Conservation (phyloP, 495 filamentous ascomycete genomes). For the Aspergillus sparsus region DNA sequence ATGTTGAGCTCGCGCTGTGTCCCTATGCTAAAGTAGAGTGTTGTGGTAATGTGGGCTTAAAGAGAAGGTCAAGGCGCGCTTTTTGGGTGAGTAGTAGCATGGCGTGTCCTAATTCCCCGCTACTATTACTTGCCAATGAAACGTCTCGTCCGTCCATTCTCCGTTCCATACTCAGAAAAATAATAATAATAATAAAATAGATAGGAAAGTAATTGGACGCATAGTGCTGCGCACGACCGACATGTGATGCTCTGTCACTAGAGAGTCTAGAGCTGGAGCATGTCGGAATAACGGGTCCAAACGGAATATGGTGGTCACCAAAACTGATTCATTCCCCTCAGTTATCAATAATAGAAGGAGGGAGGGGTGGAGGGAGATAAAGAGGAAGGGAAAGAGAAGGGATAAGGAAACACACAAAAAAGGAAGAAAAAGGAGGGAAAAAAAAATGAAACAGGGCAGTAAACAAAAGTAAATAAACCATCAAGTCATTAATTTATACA, state of each 20-base stretch:
- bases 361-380: not conserved
- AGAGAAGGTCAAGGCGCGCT: slow-evolving; percentile 17
- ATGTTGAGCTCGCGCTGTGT: too few relatives aligned
- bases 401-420: not conserved
- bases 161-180: slow-evolving; percentile 15
- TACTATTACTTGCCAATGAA: slow-evolving; percentile 9
- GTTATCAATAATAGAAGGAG: not conserved
- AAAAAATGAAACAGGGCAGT: not conserved
- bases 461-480: not conserved
- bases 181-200: not conserved
- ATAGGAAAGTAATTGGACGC: slow-evolving; percentile 12
- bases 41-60: slow-evolving; percentile 1
- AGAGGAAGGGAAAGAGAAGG: slow-evolving; percentile 2
- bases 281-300: slow-evolving; percentile 11
- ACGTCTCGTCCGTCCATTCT: not conserved
- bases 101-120: slow-evolving; percentile 7
- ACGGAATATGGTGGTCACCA: slow-evolving; percentile 7
- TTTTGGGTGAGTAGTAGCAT: slow-evolving; percentile 11
- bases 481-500: slow-evolving; percentile 7
- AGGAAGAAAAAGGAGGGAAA: too few relatives aligned
- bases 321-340: slow-evolving; percentile 8
- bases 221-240: slow-evolving; percentile 9
- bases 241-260: slow-evolving; percentile 21
- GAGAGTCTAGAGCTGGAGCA: slow-evolving; percentile 17
- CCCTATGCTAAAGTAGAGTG: not conserved